phyloP scores from a whole-genome alignment of 192 early-diverging fungal species.

The Mortierella claussenii region DNA sequence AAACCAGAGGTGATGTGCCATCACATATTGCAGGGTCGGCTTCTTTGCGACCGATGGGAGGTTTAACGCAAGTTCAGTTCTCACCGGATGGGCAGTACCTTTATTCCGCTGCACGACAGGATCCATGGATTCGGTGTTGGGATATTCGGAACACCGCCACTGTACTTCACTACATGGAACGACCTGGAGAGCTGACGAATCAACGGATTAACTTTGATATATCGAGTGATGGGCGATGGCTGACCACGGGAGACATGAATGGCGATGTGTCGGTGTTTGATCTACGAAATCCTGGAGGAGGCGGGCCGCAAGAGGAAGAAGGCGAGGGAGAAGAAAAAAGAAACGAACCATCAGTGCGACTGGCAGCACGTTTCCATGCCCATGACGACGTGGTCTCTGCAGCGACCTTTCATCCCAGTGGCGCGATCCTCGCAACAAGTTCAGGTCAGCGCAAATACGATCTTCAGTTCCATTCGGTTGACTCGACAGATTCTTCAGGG shows the following conservation, averaged over 20 bases:
- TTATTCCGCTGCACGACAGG: conserved; percentile 74
- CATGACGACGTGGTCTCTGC: conserved; percentile 68
- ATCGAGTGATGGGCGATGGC: conserved; percentile 65
- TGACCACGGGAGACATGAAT: conserved; percentile 70
- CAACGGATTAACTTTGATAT: conserved; percentile 81
- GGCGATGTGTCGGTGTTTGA: conserved; percentile 56
- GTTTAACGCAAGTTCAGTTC: conserved; percentile 66
- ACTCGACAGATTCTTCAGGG: conserved; percentile 10
- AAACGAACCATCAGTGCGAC: neutral
- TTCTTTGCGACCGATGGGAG: conserved; percentile 17
- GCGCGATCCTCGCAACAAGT: conserved; percentile 72
- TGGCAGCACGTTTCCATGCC: conserved; percentile 5
- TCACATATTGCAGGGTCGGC: neutral
- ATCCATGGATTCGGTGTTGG: conserved; percentile 75
- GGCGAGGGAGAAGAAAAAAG: neutral
- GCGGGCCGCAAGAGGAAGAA: conserved; percentile 9
- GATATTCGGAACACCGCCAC: conserved; percentile 82
- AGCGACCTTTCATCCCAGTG: conserved; percentile 69
- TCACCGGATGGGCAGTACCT: conserved; percentile 71
- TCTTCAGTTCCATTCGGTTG: conserved; percentile 5
- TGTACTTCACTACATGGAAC: conserved; percentile 59
- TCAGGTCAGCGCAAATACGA: conserved; percentile 79
- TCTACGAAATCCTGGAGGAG: conserved; percentile 34
- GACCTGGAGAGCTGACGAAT: conserved; percentile 68
- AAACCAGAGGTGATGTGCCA: neutral